Evolutionary conservation across 805 yeast genomes (phyloP), one percentile per base, ranked within the genome.

Genomic region (Candida piceae): DNA sequence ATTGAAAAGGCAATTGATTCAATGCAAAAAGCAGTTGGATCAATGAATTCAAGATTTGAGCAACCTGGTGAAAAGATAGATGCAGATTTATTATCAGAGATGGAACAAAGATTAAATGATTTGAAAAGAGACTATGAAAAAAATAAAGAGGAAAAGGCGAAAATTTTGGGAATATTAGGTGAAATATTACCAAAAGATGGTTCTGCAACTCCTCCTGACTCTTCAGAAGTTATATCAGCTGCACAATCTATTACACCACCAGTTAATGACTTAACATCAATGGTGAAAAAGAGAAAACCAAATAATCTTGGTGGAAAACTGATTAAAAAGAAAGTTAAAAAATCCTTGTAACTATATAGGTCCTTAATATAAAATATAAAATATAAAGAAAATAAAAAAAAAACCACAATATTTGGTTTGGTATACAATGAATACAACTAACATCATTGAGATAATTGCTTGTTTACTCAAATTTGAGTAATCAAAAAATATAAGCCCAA

Each of bases 211-310:
- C 31, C 52, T 4, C n/a, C 45, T 25, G 20, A 20, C 3, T 13
- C 30, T n/a, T n/a, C n/a, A n/a, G n/a, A n/a, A n/a, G n/a, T n/a
- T n/a, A n/a, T n/a, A n/a, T n/a, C n/a, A 4, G 4, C 30, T 7
- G 10, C 30, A 7, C 16, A 45, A 31, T 32, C 39, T 16, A 31
- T 46, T 16, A 31, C 46, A 4, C 39, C 61, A 16, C 51, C 60
- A 7, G 76, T 80, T 7, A 79, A 80, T 48, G 87, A 81, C 53
- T 61, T 82, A 42, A 74, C 85, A 0, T 62, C 74, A 4, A 66
- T 76, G 67, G 83, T 80, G 8, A 77, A 74, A 52, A 82, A 81
- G 60, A 48, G 61, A 33, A 58, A 57, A 35, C 45, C 48, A 16
- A 36, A 46, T 15, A 18, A n/a, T n/a, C n/a, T 34, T 8, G 32